These are phyloP conservation scores for Umbelopsis isabellina DNA, from an alignment of 192 early-diverging fungal genomes.

Conservation along the genomic window DNA sequence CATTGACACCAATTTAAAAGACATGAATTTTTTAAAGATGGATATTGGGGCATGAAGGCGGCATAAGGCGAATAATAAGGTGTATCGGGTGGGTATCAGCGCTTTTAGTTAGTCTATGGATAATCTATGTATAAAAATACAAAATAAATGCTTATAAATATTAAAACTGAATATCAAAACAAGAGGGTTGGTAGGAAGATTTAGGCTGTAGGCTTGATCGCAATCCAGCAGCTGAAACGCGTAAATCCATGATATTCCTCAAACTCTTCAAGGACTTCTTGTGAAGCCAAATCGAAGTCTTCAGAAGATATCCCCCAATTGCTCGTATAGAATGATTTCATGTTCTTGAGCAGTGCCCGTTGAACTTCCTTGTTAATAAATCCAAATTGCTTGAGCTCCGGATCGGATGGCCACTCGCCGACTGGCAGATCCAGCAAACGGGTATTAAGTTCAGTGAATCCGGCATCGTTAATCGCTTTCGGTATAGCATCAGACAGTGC, in stretches of 20 bases:
- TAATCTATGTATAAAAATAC: conserved; percentile 18
- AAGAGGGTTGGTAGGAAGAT: not conserved
- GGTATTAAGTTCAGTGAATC: conserved; percentile 19
- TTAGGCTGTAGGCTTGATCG: conserved; percentile 25
- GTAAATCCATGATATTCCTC: conserved; percentile 40
- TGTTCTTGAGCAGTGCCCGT: conserved; percentile 31
- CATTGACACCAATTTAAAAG: too few species aligned
- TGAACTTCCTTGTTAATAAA: conserved; percentile 44
- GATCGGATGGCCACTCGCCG: conserved; percentile 27
- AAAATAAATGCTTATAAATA: not conserved
- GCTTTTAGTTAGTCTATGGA: conserved; percentile 16
- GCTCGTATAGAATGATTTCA: conserved; percentile 27
- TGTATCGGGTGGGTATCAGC: conserved; percentile 15
- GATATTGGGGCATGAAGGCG: not conserved
- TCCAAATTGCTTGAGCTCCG: conserved; percentile 44
- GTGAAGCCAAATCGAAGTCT: conserved; percentile 35
- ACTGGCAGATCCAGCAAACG: conserved; percentile 34
- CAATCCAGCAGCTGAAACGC: conserved; percentile 38
- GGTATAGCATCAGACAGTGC: conserved; percentile 18
- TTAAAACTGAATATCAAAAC: not conserved
- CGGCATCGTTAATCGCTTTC: conserved; percentile 9
- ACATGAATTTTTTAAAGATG: not conserved
- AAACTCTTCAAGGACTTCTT: conserved; percentile 40
- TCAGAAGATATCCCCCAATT: conserved; percentile 37
- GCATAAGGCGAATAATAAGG: not conserved